These are phyloP conservation scores for Tuber aestivum DNA, from an alignment of 495 filamentous ascomycete genomes.

Conservation along the genomic window DNA sequence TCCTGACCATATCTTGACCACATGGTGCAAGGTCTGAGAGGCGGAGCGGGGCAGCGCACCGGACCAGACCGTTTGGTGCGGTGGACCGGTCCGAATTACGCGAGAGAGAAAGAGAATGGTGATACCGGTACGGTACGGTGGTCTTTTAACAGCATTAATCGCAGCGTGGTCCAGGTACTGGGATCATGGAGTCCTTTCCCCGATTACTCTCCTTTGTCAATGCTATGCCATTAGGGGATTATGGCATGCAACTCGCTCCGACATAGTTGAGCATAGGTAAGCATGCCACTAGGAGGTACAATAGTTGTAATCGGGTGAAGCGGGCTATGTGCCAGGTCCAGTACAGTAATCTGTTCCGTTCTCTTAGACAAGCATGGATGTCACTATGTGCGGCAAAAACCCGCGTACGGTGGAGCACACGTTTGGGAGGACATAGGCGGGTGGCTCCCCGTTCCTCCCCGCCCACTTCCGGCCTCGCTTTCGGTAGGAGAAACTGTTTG, in stretches of 20 bases:
- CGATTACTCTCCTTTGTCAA: not conserved
- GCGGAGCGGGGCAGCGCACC: not conserved
- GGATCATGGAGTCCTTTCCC: not conserved
- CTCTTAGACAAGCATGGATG: not conserved
- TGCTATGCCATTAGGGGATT: not conserved
- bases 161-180: not conserved
- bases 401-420: not conserved
- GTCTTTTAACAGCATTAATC: not conserved
- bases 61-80: not conserved
- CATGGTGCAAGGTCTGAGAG: not conserved
- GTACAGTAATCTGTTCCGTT: not conserved
- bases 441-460: not conserved
- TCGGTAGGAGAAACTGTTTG: not conserved
- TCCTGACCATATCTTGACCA: not conserved
- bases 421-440: not conserved
- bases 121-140: not conserved
- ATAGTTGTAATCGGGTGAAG: not conserved
- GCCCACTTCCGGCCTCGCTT: not conserved
- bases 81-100: not conserved
- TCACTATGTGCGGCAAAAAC: not conserved
- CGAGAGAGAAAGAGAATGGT: not conserved
- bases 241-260: not conserved
- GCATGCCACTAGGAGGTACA: not conserved
- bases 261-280: not conserved
- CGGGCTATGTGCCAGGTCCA: not conserved